Conservation (phyloP, 2,329 filamentous ascomycete species). For the Xylariomycetidae sp. region DNA sequence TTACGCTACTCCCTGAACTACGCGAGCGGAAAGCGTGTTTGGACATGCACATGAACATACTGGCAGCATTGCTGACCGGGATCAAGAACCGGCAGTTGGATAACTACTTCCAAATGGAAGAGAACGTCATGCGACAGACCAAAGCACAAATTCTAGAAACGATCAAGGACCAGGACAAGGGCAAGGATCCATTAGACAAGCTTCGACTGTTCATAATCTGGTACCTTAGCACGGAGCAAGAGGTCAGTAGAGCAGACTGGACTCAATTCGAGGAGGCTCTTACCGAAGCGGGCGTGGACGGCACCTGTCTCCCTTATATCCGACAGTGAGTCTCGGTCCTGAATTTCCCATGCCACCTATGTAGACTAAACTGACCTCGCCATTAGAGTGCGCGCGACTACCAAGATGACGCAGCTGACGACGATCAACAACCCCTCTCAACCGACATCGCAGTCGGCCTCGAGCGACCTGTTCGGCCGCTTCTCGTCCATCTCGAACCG, state of each 20-base stretch:
- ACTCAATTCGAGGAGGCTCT: constrained; percentile 81
- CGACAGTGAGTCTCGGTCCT: constrained; percentile 56
- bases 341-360: not conserved
- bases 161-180: constrained; percentile 75
- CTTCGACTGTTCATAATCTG: constrained; percentile 93
- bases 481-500: constrained; percentile 89
- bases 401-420: constrained; percentile 96
- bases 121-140: constrained; percentile 84
- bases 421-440: constrained; percentile 73
- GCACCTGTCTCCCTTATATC: constrained; percentile 75
- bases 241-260: constrained; percentile 76
- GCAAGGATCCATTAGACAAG: constrained; percentile 80
- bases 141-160: constrained; percentile 85
- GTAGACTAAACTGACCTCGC: constrained; percentile 18
- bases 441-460: constrained; percentile 52
- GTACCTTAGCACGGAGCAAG: constrained; percentile 90
- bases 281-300: constrained; percentile 67
- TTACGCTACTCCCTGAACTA: constrained; percentile 85
- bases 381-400: constrained; percentile 77
- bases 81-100: constrained; percentile 95
- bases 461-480: constrained; percentile 81
- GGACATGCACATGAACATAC: constrained; percentile 99
- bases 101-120: constrained; percentile 92
- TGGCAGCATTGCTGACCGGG: constrained; percentile 66
- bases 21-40: constrained; percentile 86